A percentile compares a stretch with the other conserved stretches of the same genome.
phyloP scores from a whole-genome alignment of 2,329 filamentous ascomycete genomes.

The Cordyceps javanica region DNA sequence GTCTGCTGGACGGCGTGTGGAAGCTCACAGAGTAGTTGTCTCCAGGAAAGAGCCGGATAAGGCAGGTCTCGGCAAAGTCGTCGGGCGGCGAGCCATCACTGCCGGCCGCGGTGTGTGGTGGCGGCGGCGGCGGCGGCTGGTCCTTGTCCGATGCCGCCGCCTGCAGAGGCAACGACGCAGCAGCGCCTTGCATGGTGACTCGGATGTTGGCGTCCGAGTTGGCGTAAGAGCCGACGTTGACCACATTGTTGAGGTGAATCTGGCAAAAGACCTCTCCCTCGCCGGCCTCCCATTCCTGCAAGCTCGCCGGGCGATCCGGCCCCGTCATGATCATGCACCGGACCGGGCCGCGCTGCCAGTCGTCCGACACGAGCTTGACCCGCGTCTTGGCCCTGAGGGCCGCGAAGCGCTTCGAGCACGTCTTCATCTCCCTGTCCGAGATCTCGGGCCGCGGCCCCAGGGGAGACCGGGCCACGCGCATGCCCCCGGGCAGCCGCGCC shows the following conservation, averaged over 20 bases:
- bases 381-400: not conserved
- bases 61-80: slow-evolving; percentile 11
- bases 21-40: slow-evolving; percentile 6
- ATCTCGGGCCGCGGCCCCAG: slow-evolving; percentile 10
- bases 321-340: slow-evolving; percentile 7
- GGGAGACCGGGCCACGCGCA: slow-evolving; percentile 12
- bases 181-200: slow-evolving; percentile 8
- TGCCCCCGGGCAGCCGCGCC: slow-evolving; percentile 11
- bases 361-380: not conserved
- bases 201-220: not conserved
- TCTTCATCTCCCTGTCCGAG: slow-evolving; percentile 13
- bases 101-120: not conserved
- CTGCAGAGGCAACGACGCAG: not conserved
- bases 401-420: not conserved
- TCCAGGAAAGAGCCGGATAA: slow-evolving; percentile 6
- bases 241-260: slow-evolving; percentile 3
- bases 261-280: slow-evolving; percentile 7
- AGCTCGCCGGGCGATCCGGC: not conserved
- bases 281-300: not conserved
- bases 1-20: not conserved
- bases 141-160: not conserved
- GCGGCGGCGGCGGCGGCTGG: not conserved
- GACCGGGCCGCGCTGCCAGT: not conserved
- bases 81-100: not conserved
- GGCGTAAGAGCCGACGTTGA: not conserved